Evolutionary conservation across 2,329 filamentous ascomycete species (phyloP).

Genomic region (Onygenales sp.): DNA sequence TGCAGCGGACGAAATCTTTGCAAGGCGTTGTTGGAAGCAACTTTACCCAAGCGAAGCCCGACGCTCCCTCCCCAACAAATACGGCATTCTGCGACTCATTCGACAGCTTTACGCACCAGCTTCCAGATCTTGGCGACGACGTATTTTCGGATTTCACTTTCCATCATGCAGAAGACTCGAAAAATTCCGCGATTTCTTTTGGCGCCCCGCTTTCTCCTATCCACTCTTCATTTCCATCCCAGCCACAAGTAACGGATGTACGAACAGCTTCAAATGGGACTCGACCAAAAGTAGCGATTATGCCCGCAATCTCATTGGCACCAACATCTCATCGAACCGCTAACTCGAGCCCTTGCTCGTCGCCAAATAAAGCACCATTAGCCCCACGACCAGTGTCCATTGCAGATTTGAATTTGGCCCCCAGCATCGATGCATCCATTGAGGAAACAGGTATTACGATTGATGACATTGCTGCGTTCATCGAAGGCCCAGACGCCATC

Average conservation of each 20-base stretch:
- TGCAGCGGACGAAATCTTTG: constrained; percentile 37
- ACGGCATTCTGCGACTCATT: constrained; percentile 38
- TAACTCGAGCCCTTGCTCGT: constrained; percentile 11
- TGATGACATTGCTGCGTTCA: constrained; percentile 72
- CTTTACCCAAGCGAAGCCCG: constrained; percentile 28
- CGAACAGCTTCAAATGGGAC: constrained; percentile 13
- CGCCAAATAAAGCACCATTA: constrained; percentile 26
- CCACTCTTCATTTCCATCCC: constrained; percentile 43
- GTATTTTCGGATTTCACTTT: constrained; percentile 12
- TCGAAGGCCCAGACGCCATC: constrained; percentile 59
- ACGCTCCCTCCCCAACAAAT: constrained; percentile 48
- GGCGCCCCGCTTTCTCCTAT: constrained; percentile 31
- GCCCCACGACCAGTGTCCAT: constrained; percentile 37
- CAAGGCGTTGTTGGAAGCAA: constrained; percentile 34
- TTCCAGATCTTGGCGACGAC: constrained; percentile 7
- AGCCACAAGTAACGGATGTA: constrained; percentile 43
- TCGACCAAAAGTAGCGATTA: constrained; percentile 22
- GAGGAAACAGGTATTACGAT: constrained; percentile 75
- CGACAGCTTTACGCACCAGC: constrained; percentile 48
- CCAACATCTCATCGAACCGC: constrained; percentile 11
- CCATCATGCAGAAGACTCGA: constrained; percentile 6
- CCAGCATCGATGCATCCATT: constrained; percentile 52
- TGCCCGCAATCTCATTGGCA: constrained; percentile 18
- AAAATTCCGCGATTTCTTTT: constrained; percentile 16
- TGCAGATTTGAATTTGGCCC: constrained; percentile 41